Percentiles rank a stretch among this genome's conserved stretches.
Evolutionary conservation across 805 yeast genomes (phyloP).

Genomic region (Sugiyamaella americana): DNA sequence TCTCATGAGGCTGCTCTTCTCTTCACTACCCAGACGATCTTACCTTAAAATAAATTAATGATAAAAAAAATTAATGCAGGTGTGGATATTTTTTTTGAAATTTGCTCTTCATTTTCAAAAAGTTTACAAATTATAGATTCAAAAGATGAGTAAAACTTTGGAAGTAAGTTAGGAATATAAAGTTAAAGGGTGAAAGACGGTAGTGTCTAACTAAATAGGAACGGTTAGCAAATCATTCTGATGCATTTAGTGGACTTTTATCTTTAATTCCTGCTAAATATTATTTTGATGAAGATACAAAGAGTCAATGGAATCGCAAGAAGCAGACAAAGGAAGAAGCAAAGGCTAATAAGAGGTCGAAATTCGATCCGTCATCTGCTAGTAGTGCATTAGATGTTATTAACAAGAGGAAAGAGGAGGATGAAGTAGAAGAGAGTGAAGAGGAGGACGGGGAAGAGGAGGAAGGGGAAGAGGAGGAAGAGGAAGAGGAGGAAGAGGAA

Average conservation of each 20-base stretch:
- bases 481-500: constrained; percentile 3
- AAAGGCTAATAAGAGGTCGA: constrained; percentile 55
- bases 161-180: constrained; percentile 11
- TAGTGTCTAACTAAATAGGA: constrained; percentile 19
- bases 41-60: not conserved
- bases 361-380: constrained; percentile 57
- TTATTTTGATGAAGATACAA: constrained; percentile 85
- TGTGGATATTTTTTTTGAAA: not conserved
- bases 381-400: constrained; percentile 34
- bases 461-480: constrained; percentile 7
- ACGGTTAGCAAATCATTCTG: constrained; percentile 32
- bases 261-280: constrained; percentile 92
- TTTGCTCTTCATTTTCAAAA: too few species aligned
- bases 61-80: not conserved
- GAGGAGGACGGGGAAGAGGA: constrained; percentile 4
- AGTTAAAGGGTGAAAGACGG: not conserved
- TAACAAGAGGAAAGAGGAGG: constrained; percentile 24
- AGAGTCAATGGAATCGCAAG: constrained; percentile 85
- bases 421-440: constrained; percentile 25
- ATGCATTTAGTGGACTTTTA: constrained; percentile 75
- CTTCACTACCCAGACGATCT: too few species aligned
- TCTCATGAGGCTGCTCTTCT: too few species aligned
- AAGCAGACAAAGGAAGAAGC: constrained; percentile 64
- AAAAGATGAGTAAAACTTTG: constrained; percentile 21
- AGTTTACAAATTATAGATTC: not conserved